Evolutionary conservation across 2,329 filamentous ascomycete genomes (phyloP).

Genomic region (Trichoderma semiorbis): DNA sequence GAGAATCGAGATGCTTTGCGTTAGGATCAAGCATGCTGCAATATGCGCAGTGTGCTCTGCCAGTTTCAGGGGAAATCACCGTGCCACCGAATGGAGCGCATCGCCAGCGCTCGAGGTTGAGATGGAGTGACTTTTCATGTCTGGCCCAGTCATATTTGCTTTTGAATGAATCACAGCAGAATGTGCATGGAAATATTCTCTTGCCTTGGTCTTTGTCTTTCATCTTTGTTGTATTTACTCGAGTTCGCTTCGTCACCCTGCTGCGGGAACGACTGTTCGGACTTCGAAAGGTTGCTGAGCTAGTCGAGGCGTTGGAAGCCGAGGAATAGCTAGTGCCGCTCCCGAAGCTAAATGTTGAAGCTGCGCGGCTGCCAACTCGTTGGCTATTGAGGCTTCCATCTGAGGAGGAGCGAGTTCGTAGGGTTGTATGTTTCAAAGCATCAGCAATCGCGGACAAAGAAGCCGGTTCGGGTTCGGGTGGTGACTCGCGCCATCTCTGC

Average conservation of each 20-base stretch:
- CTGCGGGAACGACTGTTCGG: not conserved
- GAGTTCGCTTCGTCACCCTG: not conserved
- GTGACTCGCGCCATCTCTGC: not conserved
- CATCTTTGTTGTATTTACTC: not conserved
- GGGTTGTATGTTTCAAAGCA: not conserved
- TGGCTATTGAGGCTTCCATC: not conserved
- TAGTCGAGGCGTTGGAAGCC: not conserved
- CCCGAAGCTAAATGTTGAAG: not conserved
- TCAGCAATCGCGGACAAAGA: not conserved
- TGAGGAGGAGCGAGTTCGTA: not conserved
- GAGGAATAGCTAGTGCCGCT: not conserved
- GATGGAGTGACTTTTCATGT: not conserved
- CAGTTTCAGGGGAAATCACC: not conserved
- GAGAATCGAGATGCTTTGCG: not conserved
- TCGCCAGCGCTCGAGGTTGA: not conserved
- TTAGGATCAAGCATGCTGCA: not conserved
- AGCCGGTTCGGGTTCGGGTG: not conserved
- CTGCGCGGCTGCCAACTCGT: not conserved
- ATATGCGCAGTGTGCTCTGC: not conserved
- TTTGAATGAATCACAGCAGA: not conserved
- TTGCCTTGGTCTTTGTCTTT: not conserved
- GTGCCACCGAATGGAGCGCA: not conserved
- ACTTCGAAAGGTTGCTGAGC: not conserved
- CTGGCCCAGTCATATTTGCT: not conserved
- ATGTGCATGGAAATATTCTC: not conserved